A percentile compares a stretch with the other conserved stretches of the same genome.
Evolutionary conservation across 2,329 filamentous ascomycete genomes (phyloP).

Genomic region (Helicocarpus griseus): DNA sequence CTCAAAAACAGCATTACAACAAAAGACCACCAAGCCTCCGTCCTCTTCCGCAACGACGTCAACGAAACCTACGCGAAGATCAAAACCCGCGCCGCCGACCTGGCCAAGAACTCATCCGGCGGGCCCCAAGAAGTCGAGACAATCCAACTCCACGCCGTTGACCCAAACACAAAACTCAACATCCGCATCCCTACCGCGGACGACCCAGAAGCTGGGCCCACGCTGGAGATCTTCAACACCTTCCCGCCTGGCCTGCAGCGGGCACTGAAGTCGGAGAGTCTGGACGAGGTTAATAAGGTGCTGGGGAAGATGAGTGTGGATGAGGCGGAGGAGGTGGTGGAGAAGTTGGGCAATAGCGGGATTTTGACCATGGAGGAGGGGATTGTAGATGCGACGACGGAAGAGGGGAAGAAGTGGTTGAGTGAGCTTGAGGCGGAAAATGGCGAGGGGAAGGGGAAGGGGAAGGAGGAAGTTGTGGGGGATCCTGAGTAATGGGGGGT

Average conservation of each 20-base stretch:
- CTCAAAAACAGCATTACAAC: slow-evolving; percentile 57
- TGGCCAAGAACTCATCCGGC: slow-evolving; percentile 50
- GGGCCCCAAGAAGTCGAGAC: slow-evolving; percentile 67
- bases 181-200: slow-evolving; percentile 66
- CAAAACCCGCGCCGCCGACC: slow-evolving; percentile 63
- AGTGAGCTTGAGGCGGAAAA: slow-evolving; percentile 61
- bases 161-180: slow-evolving; percentile 83
- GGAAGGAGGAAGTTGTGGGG: slow-evolving; percentile 20
- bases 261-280: slow-evolving; percentile 75
- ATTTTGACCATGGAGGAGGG: slow-evolving; percentile 87
- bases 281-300: slow-evolving; percentile 83
- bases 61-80: slow-evolving; percentile 79
- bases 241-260: slow-evolving; percentile 74
- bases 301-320: slow-evolving; percentile 80
- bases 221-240: slow-evolving; percentile 67
- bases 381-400: slow-evolving; percentile 89
- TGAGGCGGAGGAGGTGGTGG: slow-evolving; percentile 77
- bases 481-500: slow-evolving; percentile 26
- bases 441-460: slow-evolving; percentile 15
- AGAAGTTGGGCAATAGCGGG: slow-evolving; percentile 69
- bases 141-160: slow-evolving; percentile 93
- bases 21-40: slow-evolving; percentile 77
- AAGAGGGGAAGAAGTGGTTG: slow-evolving; percentile 68
- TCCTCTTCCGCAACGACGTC: slow-evolving; percentile 87
- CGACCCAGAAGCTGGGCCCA: slow-evolving; percentile 53